phyloP scores from a whole-genome alignment of 2,329 filamentous ascomycete species.

The Neoscytalidium dimidiatum region DNA sequence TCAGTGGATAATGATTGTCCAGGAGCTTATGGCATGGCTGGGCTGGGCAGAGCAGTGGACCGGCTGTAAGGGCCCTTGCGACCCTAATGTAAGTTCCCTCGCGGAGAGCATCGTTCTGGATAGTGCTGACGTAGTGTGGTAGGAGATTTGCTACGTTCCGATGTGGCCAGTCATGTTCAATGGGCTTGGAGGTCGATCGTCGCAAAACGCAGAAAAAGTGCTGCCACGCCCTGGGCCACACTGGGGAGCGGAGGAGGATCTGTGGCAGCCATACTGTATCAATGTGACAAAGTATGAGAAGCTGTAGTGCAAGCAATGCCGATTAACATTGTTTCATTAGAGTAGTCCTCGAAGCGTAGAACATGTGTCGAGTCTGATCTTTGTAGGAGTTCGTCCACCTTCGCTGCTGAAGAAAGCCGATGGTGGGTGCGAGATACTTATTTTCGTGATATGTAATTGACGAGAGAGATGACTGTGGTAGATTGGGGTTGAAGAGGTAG shows the following conservation, averaged over 20 bases:
- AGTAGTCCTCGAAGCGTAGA: no score
- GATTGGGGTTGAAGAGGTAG: neutral
- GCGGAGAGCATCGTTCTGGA: neutral
- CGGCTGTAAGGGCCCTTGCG: conserved; percentile 44
- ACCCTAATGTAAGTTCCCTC: conserved; percentile 31
- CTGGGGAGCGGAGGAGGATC: conserved; percentile 6
- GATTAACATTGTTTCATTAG: no score
- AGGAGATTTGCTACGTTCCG: conserved; percentile 51
- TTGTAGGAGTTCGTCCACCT: no score
- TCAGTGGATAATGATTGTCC: conserved; percentile 37
- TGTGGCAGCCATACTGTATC: conserved; percentile 26
- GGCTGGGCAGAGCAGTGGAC: conserved; percentile 53
- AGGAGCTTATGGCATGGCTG: conserved; percentile 52
- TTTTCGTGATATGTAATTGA: no score
- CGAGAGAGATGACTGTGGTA: neutral
- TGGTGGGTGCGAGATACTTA: no score
- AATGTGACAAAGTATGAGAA: neutral
- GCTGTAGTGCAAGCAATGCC: no score
- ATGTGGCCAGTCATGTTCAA: conserved; percentile 49
- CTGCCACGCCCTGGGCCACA: neutral
- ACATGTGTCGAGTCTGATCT: no score
- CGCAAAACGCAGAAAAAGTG: neutral
- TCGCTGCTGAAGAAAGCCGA: no score
- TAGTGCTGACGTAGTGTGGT: neutral
- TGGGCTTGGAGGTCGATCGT: neutral